Base-by-base conservation (phyloP, 139 green algal genomes). In the Coelastrella sp. region DNA sequence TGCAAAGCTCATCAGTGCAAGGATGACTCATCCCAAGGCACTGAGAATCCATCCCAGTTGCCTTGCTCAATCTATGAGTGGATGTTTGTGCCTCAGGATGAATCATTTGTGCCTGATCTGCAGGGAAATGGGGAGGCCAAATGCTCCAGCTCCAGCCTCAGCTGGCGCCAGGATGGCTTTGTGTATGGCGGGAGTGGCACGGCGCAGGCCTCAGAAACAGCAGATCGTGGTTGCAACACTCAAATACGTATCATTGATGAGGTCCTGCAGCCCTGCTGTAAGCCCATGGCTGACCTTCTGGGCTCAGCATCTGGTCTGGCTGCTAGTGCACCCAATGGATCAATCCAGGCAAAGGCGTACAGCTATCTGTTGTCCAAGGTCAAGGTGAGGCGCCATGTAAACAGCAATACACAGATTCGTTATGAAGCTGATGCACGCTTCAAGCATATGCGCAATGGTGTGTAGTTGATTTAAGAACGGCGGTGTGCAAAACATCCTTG, bases 221-320 rank as follows among this genome's bases (percentile, higher is more conserved):
- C 66, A 7, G 80, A 75, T 20, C 60, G 88, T 7, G 88, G 88
- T 57, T 91, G 88, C 68, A 82, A 83, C 60, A 79, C 88, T 6
- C 35, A 78, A 57, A 66, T 91, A 8, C 49, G 25, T 10, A 11
- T 74, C 17, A 88, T 91, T 57, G 81, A 88, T 15, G 80, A 73
- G 19, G 80, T 91, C n/a, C 70, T 91, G 80, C 80, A 88, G 81
- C 88, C 88, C 8, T 91, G 88, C 80, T 91, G 88, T 61, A 83
- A 84, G 68, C 80, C 88, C 8, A 84, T 91, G 80, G 68, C 56
- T 14, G 81, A 88, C 10, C 8, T 91, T 80, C 20, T 91, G 12
- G 70, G 70, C 57, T 70, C 70, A 11, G 72, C 58, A 14, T 66
- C 58, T 57, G 85, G 85, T 9, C 24, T 90, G 24, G 17, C 25